A percentile compares a stretch with the other conserved stretches of the same genome.
Evolutionary conservation across 2,329 filamentous ascomycete genomes (phyloP).

Genomic region (Gyromitra esculenta): DNA sequence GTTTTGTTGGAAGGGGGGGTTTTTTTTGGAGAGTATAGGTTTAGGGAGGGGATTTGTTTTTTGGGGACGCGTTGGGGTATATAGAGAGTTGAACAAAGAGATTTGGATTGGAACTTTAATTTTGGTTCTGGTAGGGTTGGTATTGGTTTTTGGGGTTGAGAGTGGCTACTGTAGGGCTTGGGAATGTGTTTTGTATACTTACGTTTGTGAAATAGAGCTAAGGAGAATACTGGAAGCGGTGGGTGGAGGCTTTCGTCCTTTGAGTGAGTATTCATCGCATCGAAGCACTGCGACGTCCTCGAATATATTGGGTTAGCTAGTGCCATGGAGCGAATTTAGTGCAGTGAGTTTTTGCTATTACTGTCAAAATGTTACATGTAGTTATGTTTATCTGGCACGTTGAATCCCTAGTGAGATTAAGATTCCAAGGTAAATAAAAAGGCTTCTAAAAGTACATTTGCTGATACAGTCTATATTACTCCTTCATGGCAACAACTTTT

Average conservation of each 20-base stretch:
- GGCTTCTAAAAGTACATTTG: conserved; percentile 3
- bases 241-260: background rate
- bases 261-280: no score
- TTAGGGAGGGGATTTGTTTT: background rate
- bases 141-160: background rate
- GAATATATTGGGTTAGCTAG: no score
- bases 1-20: background rate
- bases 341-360: no score
- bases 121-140: background rate
- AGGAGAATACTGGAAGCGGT: no score
- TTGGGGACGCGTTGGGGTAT: background rate
- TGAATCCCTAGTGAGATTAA: background rate
- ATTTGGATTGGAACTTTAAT: background rate
- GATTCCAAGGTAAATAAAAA: background rate
- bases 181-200: background rate
- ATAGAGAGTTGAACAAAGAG: background rate
- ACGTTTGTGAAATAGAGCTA: no score
- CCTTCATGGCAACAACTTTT: background rate
- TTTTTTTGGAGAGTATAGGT: background rate
- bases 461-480: background rate
- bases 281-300: no score
- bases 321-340: no score
- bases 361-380: no score
- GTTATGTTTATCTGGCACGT: background rate
- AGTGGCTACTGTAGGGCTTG: background rate